phyloP scores from a whole-genome alignment of 1,139 yeast species.

The Saccharomyces pastorianus region DNA sequence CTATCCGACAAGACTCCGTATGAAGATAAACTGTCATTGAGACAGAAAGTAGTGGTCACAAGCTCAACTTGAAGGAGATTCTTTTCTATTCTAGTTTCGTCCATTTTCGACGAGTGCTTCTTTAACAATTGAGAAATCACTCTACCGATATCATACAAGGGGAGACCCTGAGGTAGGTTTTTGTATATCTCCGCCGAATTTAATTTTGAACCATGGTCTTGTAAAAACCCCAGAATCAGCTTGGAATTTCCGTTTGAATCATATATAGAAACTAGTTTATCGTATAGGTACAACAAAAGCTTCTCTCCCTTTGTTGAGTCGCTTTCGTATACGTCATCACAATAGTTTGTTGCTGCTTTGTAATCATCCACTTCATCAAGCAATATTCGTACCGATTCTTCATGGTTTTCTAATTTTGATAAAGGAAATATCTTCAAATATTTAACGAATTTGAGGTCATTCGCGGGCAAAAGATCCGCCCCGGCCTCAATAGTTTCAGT shows the following conservation, averaged over 20 bases:
- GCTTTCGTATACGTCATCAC: slow-evolving; percentile 44
- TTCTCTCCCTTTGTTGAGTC: slow-evolving; percentile 35
- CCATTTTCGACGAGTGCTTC: slow-evolving; percentile 11
- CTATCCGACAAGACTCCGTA: slow-evolving; percentile 17
- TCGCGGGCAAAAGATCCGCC: slow-evolving; percentile 2
- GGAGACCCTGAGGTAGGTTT: slow-evolving; percentile 16
- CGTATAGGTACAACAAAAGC: slow-evolving; percentile 29
- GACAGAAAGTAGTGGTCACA: slow-evolving; percentile 13
- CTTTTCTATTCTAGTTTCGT: slow-evolving; percentile 15
- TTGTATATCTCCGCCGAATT: slow-evolving; percentile 13
- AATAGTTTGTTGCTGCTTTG: slow-evolving; percentile 51
- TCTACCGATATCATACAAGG: slow-evolving; percentile 14
- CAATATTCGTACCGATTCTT: slow-evolving; percentile 55
- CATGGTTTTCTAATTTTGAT: slow-evolving; percentile 53
- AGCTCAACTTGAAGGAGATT: slow-evolving; percentile 23
- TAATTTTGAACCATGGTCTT: slow-evolving; percentile 22
- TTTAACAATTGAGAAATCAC: slow-evolving; percentile 15
- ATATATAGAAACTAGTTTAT: slow-evolving; percentile 14
- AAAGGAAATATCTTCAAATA: slow-evolving; percentile 52
- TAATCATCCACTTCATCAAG: slow-evolving; percentile 53
- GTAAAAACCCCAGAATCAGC: slow-evolving; percentile 12
- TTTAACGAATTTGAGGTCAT: slow-evolving; percentile 23
- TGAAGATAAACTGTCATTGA: slow-evolving; percentile 15
- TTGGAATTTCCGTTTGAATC: neutral
- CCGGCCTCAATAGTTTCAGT: slow-evolving; percentile 30